These are phyloP conservation scores for Ascocoryne sarcoides DNA, from an alignment of 2,329 filamentous ascomycete genomes.

Conservation along the genomic window DNA sequence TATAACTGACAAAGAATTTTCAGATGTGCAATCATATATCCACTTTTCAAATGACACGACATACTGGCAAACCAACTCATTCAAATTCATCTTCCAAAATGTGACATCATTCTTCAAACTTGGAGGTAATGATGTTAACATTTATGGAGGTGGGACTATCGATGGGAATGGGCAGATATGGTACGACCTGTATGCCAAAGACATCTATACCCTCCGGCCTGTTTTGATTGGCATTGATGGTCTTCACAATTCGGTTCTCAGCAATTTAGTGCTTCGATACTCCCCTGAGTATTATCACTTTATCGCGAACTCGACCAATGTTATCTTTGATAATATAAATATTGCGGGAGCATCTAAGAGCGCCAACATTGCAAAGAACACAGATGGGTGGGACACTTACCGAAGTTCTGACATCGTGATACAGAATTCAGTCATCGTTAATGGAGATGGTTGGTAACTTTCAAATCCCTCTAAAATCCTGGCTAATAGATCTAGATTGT, in stretches of 20 bases:
- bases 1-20: slow-evolving; percentile 3
- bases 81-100: slow-evolving; percentile 58
- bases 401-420: slow-evolving; percentile 54
- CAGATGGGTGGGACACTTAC: slow-evolving; percentile 58
- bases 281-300: slow-evolving; percentile 53
- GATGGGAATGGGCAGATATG: slow-evolving; percentile 57
- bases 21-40: slow-evolving; percentile 50
- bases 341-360: slow-evolving; percentile 47
- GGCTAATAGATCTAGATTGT: slow-evolving; percentile 40
- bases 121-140: slow-evolving; percentile 56
- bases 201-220: slow-evolving; percentile 49
- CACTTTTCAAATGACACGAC: slow-evolving; percentile 57
- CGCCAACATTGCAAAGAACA: slow-evolving; percentile 52
- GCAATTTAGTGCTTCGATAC: slow-evolving; percentile 51
- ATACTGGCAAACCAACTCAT: slow-evolving; percentile 59
- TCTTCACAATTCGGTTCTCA: slow-evolving; percentile 47
- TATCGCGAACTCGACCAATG: slow-evolving; percentile 55
- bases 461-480: not conserved
- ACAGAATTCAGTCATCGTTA: slow-evolving; percentile 55
- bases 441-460: slow-evolving; percentile 44
- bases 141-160: slow-evolving; percentile 56
- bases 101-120: slow-evolving; percentile 59
- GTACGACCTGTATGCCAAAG: slow-evolving; percentile 46
- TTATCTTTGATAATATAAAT: slow-evolving; percentile 54
- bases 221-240: slow-evolving; percentile 49